A percentile compares a stretch with the other conserved stretches of the same genome.
phyloP scores from a whole-genome alignment of 2,329 filamentous ascomycete genomes.

The Fusarium clavum region DNA sequence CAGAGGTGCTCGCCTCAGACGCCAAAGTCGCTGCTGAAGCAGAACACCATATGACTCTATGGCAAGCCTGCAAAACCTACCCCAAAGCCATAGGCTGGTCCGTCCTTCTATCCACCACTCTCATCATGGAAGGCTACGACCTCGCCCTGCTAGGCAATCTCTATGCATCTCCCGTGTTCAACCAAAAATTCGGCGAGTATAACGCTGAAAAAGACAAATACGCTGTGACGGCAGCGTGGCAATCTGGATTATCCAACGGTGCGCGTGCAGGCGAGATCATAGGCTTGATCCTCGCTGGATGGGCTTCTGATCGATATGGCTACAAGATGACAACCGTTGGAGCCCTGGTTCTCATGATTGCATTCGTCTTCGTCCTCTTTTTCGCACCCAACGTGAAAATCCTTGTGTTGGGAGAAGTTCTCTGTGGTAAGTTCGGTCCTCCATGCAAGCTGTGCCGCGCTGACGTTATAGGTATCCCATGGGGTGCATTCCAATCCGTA shows the following conservation, averaged over 20 bases:
- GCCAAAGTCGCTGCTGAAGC: slow-evolving; percentile 56
- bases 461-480: slow-evolving; percentile 59
- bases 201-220: slow-evolving; percentile 53
- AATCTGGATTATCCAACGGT: slow-evolving; percentile 66
- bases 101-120: slow-evolving; percentile 57
- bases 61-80: slow-evolving; percentile 56
- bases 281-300: slow-evolving; percentile 66
- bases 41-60: slow-evolving; percentile 57
- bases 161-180: slow-evolving; percentile 60
- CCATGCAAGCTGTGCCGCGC: neutral
- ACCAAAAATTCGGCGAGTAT: slow-evolving; percentile 58
- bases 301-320: slow-evolving; percentile 62
- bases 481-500: slow-evolving; percentile 64
- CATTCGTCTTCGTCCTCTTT: slow-evolving; percentile 65
- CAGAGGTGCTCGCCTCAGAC: slow-evolving; percentile 49
- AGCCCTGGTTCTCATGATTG: slow-evolving; percentile 58
- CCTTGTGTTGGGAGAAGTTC: slow-evolving; percentile 62
- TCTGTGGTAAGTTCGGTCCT: slow-evolving; percentile 49
- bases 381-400: slow-evolving; percentile 61
- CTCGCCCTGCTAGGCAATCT: slow-evolving; percentile 62
- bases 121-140: slow-evolving; percentile 66
- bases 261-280: slow-evolving; percentile 66
- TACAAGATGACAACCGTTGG: slow-evolving; percentile 63
- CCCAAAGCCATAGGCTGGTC: slow-evolving; percentile 63
- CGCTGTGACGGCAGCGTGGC: slow-evolving; percentile 66